These are phyloP conservation scores for Diaporthe ampelina DNA, from an alignment of 2,329 filamentous ascomycete species.

Conservation along the genomic window DNA sequence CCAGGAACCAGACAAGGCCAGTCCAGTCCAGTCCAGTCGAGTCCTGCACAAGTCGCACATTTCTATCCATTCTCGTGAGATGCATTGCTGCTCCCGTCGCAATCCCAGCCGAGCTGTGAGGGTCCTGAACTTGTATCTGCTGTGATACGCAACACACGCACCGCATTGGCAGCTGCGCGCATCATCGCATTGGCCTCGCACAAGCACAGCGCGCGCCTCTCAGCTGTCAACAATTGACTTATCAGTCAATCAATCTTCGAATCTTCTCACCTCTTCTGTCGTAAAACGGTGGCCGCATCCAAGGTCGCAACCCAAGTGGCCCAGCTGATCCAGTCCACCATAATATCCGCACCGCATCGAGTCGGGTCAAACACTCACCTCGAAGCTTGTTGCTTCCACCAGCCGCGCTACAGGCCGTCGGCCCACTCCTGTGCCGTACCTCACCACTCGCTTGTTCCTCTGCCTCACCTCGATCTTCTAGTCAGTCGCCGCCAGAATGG, in stretches of 20 bases:
- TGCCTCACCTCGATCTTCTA: constrained; percentile 22
- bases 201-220: constrained; percentile 23
- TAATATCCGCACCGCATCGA: constrained; percentile 14
- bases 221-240: constrained; percentile 38
- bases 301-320: constrained; percentile 27
- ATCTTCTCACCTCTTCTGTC: constrained; percentile 16
- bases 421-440: constrained; percentile 19
- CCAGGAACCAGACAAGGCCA: neutral
- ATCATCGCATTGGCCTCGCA: constrained; percentile 10
- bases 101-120: constrained; percentile 38
- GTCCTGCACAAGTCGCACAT: constrained; percentile 20
- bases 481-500: constrained; percentile 67
- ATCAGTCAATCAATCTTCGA: neutral
- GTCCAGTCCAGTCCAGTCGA: neutral
- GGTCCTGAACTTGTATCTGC: constrained; percentile 12
- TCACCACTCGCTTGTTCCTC: constrained; percentile 32
- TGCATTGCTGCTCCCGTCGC: constrained; percentile 36
- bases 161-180: neutral
- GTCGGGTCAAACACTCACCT: neutral
- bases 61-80: constrained; percentile 33
- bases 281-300: constrained; percentile 34
- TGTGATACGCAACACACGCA: constrained; percentile 38
- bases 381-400: constrained; percentile 19
- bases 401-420: constrained; percentile 22
- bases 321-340: constrained; percentile 14